Conservation (phyloP, 1,139 yeast genomes). For the Suhomyces anneliseae region DNA sequence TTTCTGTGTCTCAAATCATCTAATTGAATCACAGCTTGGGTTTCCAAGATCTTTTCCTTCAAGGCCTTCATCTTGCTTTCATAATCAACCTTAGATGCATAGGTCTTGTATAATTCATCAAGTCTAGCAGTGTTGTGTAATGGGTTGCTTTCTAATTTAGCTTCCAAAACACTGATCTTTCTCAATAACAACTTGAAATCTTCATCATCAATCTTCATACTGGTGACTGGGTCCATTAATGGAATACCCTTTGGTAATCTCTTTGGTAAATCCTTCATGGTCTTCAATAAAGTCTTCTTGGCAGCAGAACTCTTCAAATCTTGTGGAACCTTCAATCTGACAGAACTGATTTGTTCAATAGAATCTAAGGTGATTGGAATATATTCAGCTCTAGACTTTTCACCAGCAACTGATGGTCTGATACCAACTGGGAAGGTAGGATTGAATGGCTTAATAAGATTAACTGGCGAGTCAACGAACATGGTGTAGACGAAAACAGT, state of each 20-base stretch:
- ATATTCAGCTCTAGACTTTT: conserved; percentile 70
- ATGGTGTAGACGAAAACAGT: conserved; percentile 80
- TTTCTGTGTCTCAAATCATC: conserved; percentile 93
- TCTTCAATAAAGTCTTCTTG: conserved; percentile 70
- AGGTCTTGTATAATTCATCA: conserved; percentile 60
- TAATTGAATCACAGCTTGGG: conserved; percentile 88
- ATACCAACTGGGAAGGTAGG: conserved; percentile 86
- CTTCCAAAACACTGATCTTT: conserved; percentile 79
- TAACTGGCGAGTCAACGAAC: conserved; percentile 75
- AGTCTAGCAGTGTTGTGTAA: conserved; percentile 66
- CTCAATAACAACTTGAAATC: conserved; percentile 69
- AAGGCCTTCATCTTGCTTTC: conserved; percentile 61
- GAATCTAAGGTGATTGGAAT: conserved; percentile 84
- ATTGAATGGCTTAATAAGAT: conserved; percentile 66
- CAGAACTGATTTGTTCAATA: conserved; percentile 70
- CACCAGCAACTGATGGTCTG: conserved; percentile 75
- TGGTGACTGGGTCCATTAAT: conserved; percentile 80
- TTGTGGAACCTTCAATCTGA: conserved; percentile 79
- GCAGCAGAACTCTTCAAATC: conserved; percentile 73
- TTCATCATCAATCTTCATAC: conserved; percentile 85
- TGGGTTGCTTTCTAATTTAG: conserved; percentile 70
- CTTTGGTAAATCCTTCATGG: conserved; percentile 74
- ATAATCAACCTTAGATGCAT: conserved; percentile 61
- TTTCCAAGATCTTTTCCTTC: conserved; percentile 69
- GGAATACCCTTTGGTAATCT: conserved; percentile 92